Evolutionary conservation across 306 rosid species (phyloP).

Genomic region (Quercus engelmannii): DNA sequence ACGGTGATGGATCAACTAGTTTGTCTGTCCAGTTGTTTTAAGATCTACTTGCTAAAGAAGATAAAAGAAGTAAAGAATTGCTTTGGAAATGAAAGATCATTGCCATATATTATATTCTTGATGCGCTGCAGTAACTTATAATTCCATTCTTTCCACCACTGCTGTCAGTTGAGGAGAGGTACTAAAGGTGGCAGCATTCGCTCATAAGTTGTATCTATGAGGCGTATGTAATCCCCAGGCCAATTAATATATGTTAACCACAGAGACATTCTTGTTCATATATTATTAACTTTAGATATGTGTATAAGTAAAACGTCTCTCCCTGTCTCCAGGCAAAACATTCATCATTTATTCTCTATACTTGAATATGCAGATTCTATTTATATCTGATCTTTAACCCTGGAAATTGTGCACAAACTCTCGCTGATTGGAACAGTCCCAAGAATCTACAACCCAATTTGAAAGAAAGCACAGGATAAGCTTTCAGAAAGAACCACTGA

Average conservation of each 20-base stretch:
- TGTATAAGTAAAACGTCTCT: neutral
- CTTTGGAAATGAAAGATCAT: neutral
- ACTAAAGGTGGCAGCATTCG: neutral
- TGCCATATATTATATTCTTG: neutral
- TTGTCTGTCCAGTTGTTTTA: conserved; percentile 83
- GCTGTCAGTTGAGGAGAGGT: neutral
- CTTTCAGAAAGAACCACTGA: neutral
- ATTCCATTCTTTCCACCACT: neutral
- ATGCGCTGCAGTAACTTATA: neutral
- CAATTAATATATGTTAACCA: neutral
- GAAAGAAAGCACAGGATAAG: neutral
- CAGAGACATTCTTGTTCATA: neutral
- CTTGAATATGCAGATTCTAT: neutral
- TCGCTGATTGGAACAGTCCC: neutral
- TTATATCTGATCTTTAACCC: neutral
- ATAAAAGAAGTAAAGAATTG: neutral
- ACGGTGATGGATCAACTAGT: conserved; percentile 94
- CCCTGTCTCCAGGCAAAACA: neutral
- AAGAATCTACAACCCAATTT: neutral
- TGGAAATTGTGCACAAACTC: neutral
- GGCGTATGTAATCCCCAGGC: neutral
- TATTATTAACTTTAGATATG: neutral
- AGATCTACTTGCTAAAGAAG: conserved; percentile 7
- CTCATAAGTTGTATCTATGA: neutral
- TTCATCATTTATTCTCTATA: neutral